Evolutionary conservation across 2,329 filamentous ascomycete species (phyloP).

Genomic region (Chrysoporthe deuterocubensis): DNA sequence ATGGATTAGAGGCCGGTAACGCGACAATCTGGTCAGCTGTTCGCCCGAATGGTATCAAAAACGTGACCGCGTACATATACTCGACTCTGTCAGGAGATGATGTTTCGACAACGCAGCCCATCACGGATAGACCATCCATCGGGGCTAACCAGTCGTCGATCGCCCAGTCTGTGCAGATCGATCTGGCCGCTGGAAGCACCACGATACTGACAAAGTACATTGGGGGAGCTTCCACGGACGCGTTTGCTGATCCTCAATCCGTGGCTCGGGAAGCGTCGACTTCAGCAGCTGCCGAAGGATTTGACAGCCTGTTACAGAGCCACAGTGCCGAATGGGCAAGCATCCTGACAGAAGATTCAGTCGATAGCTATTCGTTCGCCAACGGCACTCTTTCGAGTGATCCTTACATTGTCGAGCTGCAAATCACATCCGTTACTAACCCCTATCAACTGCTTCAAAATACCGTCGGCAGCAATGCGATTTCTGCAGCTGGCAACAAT

Average conservation of each 20-base stretch:
- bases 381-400: slow-evolving; percentile 63
- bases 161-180: slow-evolving; percentile 61
- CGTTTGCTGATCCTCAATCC: slow-evolving; percentile 60
- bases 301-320: slow-evolving; percentile 54
- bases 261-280: slow-evolving; percentile 60
- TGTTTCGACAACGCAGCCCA: slow-evolving; percentile 45
- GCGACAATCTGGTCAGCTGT: slow-evolving; percentile 65
- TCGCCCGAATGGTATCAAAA: slow-evolving; percentile 61
- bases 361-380: slow-evolving; percentile 64
- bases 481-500: slow-evolving; percentile 49
- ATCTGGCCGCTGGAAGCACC: slow-evolving; percentile 55
- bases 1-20: slow-evolving; percentile 54
- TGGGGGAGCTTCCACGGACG: slow-evolving; percentile 70
- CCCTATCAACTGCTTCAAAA: slow-evolving; percentile 61
- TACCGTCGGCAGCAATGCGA: slow-evolving; percentile 44
- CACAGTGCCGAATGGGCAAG: slow-evolving; percentile 66
- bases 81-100: slow-evolving; percentile 47
- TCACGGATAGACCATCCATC: slow-evolving; percentile 52
- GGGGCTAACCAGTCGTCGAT: slow-evolving; percentile 65
- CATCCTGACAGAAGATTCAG: slow-evolving; percentile 62
- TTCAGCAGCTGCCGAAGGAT: slow-evolving; percentile 54
- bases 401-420: slow-evolving; percentile 56
- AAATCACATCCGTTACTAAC: slow-evolving; percentile 58
- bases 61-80: slow-evolving; percentile 63
- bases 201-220: slow-evolving; percentile 68